Evolutionary conservation across 345 rosid species (phyloP).

Genomic region (Syzygium aromaticum): DNA sequence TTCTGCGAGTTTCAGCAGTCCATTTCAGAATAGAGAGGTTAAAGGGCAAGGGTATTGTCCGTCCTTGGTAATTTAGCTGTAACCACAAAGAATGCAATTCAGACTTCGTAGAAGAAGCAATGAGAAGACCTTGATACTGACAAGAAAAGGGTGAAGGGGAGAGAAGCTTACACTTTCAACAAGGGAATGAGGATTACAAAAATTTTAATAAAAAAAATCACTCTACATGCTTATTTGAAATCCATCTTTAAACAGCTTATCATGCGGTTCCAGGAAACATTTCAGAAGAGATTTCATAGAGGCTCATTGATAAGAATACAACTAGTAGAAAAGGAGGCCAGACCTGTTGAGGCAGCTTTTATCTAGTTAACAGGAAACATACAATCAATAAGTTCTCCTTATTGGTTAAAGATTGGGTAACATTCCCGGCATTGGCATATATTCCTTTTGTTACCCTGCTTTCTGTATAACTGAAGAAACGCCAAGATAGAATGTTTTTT

Average conservation of each 20-base stretch:
- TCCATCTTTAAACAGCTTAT: background rate
- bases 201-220: background rate
- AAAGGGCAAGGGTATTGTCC: slow-evolving; percentile 62
- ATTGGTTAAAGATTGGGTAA: background rate
- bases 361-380: background rate
- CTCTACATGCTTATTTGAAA: background rate
- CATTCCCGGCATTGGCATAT: background rate
- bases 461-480: background rate
- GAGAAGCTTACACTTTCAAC: background rate
- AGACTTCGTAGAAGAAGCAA: background rate
- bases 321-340: background rate
- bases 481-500: background rate
- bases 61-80: slow-evolving; percentile 61
- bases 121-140: background rate
- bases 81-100: background rate
- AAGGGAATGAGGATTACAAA: background rate
- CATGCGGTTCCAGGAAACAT: background rate
- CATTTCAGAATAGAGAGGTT: slow-evolving; percentile 55
- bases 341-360: background rate
- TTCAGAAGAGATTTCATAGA: background rate
- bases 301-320: background rate
- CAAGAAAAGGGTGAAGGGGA: background rate
- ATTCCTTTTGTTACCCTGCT: background rate
- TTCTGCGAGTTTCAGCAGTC: slow-evolving; percentile 63
- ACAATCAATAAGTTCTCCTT: background rate